A percentile compares a stretch with the other conserved stretches of the same genome.
These are phyloP conservation scores for Verticillium longisporum DNA, from an alignment of 2,329 filamentous ascomycete species.

Conservation along the genomic window DNA sequence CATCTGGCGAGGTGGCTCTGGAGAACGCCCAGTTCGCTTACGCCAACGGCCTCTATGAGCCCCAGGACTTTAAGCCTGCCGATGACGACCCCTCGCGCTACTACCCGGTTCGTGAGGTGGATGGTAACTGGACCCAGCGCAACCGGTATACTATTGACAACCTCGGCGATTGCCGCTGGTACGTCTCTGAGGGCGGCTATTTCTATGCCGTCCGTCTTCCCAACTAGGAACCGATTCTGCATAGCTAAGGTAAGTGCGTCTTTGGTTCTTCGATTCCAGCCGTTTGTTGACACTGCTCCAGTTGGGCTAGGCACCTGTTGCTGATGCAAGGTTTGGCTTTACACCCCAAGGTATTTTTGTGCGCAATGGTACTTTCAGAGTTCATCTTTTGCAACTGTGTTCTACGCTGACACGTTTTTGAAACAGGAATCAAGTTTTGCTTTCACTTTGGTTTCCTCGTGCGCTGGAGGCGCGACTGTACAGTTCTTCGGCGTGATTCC, in stretches of 20 bases:
- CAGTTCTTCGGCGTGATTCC: too few species aligned
- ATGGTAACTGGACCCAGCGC: conserved; percentile 53
- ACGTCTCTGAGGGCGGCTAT: conserved; percentile 46
- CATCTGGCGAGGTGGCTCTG: conserved; percentile 36
- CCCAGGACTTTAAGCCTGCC: conserved; percentile 56
- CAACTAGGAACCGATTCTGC: conserved; percentile 16
- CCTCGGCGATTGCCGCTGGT: conserved; percentile 52
- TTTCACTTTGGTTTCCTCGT: too few species aligned
- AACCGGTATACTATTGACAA: conserved; percentile 54
- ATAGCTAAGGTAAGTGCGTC: neutral
- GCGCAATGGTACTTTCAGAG: too few species aligned
- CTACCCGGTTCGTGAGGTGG: conserved; percentile 55
- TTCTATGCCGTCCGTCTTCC: conserved; percentile 56
- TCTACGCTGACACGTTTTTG: too few species aligned
- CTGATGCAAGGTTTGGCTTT: neutral
- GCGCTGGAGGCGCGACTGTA: too few species aligned
- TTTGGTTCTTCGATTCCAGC: neutral
- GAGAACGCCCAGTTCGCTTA: conserved; percentile 43
- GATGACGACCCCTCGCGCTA: conserved; percentile 53
- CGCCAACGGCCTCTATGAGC: conserved; percentile 43
- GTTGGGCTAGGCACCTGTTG: neutral
- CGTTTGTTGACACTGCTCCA: neutral
- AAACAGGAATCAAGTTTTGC: too few species aligned
- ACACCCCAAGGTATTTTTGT: neutral
- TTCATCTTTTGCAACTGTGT: too few species aligned